Percentiles rank a stretch among this genome's conserved stretches.
phyloP scores from a whole-genome alignment of 352 stramenopile species.

The Phytophthora pinifolia region DNA sequence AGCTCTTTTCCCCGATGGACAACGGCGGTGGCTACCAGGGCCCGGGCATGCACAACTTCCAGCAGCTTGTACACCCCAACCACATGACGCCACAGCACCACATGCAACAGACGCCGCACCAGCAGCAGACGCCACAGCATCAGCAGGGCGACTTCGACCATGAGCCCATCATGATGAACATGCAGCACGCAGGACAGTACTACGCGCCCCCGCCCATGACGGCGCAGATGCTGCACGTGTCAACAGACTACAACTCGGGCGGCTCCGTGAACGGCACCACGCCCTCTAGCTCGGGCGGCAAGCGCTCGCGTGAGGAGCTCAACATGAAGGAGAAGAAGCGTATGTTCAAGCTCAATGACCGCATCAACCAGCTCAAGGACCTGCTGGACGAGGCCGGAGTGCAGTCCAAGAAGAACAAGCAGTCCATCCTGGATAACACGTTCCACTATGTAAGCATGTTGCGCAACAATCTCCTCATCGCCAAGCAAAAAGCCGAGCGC shows the following conservation, averaged over 20 bases:
- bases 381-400: slow-evolving; percentile 59
- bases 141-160: slow-evolving; percentile 61
- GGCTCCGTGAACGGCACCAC: slow-evolving; percentile 33
- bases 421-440: slow-evolving; percentile 72
- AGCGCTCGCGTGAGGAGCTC: slow-evolving; percentile 75
- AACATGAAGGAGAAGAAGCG: slow-evolving; percentile 89
- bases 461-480: slow-evolving; percentile 58
- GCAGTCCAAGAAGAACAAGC: slow-evolving; percentile 75
- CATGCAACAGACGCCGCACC: slow-evolving; percentile 43
- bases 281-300: slow-evolving; percentile 37
- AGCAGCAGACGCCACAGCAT: slow-evolving; percentile 41
- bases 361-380: slow-evolving; percentile 73
- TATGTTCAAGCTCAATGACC: slow-evolving; percentile 89
- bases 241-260: slow-evolving; percentile 56
- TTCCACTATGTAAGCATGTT: slow-evolving; percentile 67
- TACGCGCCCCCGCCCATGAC: slow-evolving; percentile 57
- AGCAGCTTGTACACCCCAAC: slow-evolving; percentile 42
- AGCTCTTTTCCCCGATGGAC: slow-evolving; percentile 50
- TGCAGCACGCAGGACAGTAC: slow-evolving; percentile 56
- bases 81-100: slow-evolving; percentile 44
- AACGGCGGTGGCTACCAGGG: slow-evolving; percentile 29
- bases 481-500: slow-evolving; percentile 59
- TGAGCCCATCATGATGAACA: slow-evolving; percentile 73
- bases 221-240: slow-evolving; percentile 66
- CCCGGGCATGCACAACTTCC: slow-evolving; percentile 43